phyloP scores from a whole-genome alignment of 2,329 filamentous ascomycete genomes.

The Boeremia lycopersici region DNA sequence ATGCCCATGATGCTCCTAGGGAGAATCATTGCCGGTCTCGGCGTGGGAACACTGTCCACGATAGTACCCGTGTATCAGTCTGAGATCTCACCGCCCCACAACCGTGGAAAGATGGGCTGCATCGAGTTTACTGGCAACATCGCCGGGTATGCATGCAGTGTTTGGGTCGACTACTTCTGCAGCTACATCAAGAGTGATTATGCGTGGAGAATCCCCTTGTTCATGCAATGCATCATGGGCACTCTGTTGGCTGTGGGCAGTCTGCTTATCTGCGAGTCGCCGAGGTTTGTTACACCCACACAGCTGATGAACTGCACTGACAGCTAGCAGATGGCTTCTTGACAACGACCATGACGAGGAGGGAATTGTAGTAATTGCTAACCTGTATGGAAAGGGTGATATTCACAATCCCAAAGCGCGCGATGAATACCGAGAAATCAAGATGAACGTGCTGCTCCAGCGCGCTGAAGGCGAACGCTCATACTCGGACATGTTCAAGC shows the following conservation, averaged over 20 bases:
- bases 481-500: constrained; percentile 92
- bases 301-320: constrained; percentile 11
- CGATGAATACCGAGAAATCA: constrained; percentile 97
- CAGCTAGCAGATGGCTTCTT: constrained; percentile 77
- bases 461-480: constrained; percentile 93
- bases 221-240: constrained; percentile 96
- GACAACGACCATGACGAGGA: constrained; percentile 99
- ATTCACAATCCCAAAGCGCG: constrained; percentile 91
- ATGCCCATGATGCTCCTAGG: constrained; percentile 83
- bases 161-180: constrained; percentile 99
- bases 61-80: constrained; percentile 62
- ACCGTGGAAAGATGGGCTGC: constrained; percentile 91
- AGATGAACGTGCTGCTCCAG: constrained; percentile 93
- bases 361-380: constrained; percentile 97
- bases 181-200: constrained; percentile 83
- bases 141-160: constrained; percentile 90
- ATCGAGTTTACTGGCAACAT: constrained; percentile 99
- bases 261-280: constrained; percentile 93
- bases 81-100: constrained; percentile 84
- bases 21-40: constrained; percentile 58
- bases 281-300: constrained; percentile 66
- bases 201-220: constrained; percentile 87
- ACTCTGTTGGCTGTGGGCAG: constrained; percentile 82
- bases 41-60: constrained; percentile 57
- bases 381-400: constrained; percentile 93